phyloP scores from a whole-genome alignment of 148 eudicot genomes.

The Rheum nobile region DNA sequence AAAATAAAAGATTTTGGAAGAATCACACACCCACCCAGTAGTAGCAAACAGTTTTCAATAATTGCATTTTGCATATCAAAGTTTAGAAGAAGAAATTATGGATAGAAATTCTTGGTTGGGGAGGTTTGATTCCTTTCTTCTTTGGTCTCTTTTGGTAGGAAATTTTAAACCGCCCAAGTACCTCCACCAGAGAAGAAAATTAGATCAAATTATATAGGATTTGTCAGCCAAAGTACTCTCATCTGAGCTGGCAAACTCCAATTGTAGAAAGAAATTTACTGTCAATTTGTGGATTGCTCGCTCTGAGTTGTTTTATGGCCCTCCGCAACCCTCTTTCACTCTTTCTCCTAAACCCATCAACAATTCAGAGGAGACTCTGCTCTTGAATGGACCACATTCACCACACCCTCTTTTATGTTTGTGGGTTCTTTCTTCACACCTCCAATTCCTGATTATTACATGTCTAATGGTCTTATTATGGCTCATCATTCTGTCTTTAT shows the following conservation, averaged over 20 bases:
- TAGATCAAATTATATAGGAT: slow-evolving; percentile 8
- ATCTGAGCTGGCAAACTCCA: slow-evolving; percentile 23
- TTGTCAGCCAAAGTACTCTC: background rate
- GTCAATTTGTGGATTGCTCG: background rate
- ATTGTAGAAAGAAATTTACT: slow-evolving; percentile 12
- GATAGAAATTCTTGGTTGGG: slow-evolving; percentile 12
- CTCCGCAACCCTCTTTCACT: background rate
- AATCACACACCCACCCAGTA: slow-evolving; percentile 3
- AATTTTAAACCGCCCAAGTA: background rate
- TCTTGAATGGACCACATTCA: slow-evolving; percentile 6
- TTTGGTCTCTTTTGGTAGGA: slow-evolving; percentile 10
- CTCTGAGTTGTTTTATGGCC: background rate
- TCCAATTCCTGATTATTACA: background rate
- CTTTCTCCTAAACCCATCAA: background rate
- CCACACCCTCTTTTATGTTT: background rate
- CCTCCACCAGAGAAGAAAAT: background rate
- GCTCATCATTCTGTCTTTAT: slow-evolving; percentile 1
- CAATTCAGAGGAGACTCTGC: background rate
- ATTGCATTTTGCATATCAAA: slow-evolving; percentile 7
- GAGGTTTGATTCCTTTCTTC: slow-evolving; percentile 11
- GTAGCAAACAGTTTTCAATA: slow-evolving; percentile 12
- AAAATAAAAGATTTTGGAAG: background rate
- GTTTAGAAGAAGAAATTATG: background rate
- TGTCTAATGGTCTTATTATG: background rate
- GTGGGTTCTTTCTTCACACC: background rate